Base-by-base conservation (phyloP, 2,329 filamentous ascomycete species). In the Leptographium wingfieldii region DNA sequence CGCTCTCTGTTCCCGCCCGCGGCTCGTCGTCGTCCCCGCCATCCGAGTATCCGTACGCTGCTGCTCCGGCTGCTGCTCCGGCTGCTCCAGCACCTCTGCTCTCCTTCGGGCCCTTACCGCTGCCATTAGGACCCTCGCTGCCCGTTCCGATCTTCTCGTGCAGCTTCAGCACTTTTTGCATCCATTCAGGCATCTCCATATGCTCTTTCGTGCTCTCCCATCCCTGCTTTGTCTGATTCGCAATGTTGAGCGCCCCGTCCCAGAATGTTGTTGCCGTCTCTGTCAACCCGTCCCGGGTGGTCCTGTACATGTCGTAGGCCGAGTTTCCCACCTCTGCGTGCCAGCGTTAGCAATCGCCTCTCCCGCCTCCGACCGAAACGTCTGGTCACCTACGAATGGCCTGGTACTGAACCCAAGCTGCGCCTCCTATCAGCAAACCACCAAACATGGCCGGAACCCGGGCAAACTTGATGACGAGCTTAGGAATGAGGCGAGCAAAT, bases 361-460 rank as follows among this genome's bases (percentile, higher is more conserved):
- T 33, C n/a, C 14, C 31, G 14, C 9, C 40, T 12, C 38, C 3
- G 1, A 5, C 2, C 52, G 40, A 16, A 16, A 6, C 4, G 25
- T 25, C 22, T 40, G 22, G n/a, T 12, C 58, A 54, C 88, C 64
- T 80, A 92, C 88, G 88, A 60, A 86, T 85, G 64, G 94, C 92
- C 73, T 99, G 94, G 71, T 99, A 97, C 71, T 99, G 94, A 56
- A 99, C 76, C 80, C 96, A 99, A 31, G 91, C 91, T 61, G 95
- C 76, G 3, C 88, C 89, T 16, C 90, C 92, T 65, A 99, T 82
- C 68, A 91, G 89, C 55, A 92, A 82, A 51, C 90, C 91, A 51
- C 92, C 94, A 68, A 96, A 92, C 76, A 96, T 87, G 61, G 94
- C 94, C 25, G 94, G 94, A 59, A 96, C 78, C 60, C 91, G 84